A percentile compares a stretch with the other conserved stretches of the same genome.
Conservation (phyloP, 441 rosid genomes). For the Pelargonium cotyledonis region DNA sequence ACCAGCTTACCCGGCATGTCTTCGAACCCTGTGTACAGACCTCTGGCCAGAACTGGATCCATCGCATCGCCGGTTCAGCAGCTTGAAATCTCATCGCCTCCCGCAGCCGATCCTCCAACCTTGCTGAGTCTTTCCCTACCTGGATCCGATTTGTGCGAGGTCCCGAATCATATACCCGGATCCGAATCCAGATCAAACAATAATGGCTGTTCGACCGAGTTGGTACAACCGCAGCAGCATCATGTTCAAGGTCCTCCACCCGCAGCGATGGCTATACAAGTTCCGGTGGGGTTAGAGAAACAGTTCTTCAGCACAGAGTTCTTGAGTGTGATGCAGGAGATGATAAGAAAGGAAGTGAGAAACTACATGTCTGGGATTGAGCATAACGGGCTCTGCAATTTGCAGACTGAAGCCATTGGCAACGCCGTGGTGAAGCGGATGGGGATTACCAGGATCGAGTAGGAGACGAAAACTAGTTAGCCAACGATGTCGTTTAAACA, state of each 20-base stretch:
- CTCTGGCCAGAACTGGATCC: slow-evolving; percentile 31
- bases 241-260: neutral
- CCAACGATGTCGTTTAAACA: neutral
- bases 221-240: slow-evolving; percentile 3
- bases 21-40: slow-evolving; percentile 35
- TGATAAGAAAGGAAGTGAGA: slow-evolving; percentile 65
- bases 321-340: slow-evolving; percentile 60
- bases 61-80: slow-evolving; percentile 24
- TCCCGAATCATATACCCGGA: slow-evolving; percentile 11
- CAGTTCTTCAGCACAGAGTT: slow-evolving; percentile 59
- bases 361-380: slow-evolving; percentile 56
- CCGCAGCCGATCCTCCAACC: slow-evolving; percentile 43
- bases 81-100: slow-evolving; percentile 30
- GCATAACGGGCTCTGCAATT: slow-evolving; percentile 36
- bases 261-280: neutral
- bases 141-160: slow-evolving; percentile 41
- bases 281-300: slow-evolving; percentile 24
- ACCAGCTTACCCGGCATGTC: slow-evolving; percentile 40
- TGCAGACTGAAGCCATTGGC: slow-evolving; percentile 40
- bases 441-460: slow-evolving; percentile 57
- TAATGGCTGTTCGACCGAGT: neutral
- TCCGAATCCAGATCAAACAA: slow-evolving; percentile 1
- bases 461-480: slow-evolving; percentile 5
- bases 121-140: slow-evolving; percentile 61
- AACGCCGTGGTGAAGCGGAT: slow-evolving; percentile 64